Conservation (phyloP, 768 basidiomycete genomes). For the Boletellus sp. region DNA sequence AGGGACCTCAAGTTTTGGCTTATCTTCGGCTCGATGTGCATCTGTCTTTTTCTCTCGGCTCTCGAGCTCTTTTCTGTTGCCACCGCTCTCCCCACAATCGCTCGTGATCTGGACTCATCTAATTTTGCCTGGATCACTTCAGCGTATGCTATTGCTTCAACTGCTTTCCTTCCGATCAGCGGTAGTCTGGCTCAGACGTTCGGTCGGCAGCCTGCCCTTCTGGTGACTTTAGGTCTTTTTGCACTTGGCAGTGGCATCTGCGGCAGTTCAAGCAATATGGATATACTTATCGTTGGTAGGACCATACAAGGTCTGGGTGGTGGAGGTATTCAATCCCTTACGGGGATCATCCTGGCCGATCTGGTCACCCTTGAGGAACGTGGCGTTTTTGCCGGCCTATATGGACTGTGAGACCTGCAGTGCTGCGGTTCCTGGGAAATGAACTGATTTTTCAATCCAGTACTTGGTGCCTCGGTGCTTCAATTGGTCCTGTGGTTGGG, state of each 20-base stretch:
- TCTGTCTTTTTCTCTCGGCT: constrained; percentile 25
- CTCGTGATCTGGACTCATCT: constrained; percentile 20
- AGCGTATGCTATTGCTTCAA: constrained; percentile 35
- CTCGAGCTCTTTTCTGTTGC: constrained; percentile 27
- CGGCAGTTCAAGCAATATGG: constrained; percentile 24
- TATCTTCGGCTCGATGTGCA: constrained; percentile 24
- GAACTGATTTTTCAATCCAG: constrained; percentile 8
- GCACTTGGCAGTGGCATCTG: constrained; percentile 36
- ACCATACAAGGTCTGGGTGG: constrained; percentile 35
- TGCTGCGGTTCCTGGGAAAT: background rate
- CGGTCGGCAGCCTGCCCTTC: constrained; percentile 27
- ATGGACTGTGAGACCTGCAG: constrained; percentile 8
- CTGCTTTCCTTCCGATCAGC: constrained; percentile 37
- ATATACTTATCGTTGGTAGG: constrained; percentile 22
- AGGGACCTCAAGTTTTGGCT: constrained; percentile 26
- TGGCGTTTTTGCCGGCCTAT: constrained; percentile 34
- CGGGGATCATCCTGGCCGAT: constrained; percentile 40
- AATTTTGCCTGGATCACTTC: constrained; percentile 38
- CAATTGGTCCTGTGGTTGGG: constrained; percentile 34
- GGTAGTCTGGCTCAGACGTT: constrained; percentile 31
- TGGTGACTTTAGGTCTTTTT: constrained; percentile 25
- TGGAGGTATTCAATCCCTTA: constrained; percentile 34
- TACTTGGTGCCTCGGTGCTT: constrained; percentile 33
- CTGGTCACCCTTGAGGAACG: constrained; percentile 41
- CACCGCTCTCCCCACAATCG: constrained; percentile 35